These are phyloP conservation scores for Polyporus arcularius DNA, from an alignment of 768 basidiomycete species.

Conservation along the genomic window DNA sequence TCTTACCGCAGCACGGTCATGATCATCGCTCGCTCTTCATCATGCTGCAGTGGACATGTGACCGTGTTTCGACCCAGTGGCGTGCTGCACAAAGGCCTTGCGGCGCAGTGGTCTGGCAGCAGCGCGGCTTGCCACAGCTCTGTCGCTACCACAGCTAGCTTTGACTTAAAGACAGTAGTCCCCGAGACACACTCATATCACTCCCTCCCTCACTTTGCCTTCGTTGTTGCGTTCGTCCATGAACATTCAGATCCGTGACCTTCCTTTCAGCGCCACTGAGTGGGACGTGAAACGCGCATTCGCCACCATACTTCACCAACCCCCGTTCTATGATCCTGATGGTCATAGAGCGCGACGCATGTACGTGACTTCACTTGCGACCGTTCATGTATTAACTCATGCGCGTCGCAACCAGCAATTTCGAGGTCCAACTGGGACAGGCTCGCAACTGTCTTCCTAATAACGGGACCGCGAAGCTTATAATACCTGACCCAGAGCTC, in stretches of 20 bases:
- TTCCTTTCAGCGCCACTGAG: constrained; percentile 41
- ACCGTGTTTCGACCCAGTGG: too few relatives aligned
- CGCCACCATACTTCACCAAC: constrained; percentile 53
- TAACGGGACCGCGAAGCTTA: constrained; percentile 47
- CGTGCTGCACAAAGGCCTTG: too few relatives aligned
- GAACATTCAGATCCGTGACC: constrained; percentile 36
- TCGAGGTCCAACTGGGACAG: constrained; percentile 54
- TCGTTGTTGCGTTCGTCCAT: constrained; percentile 20
- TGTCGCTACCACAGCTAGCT: not conserved
- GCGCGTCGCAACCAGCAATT: constrained; percentile 50
- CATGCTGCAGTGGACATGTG: too few relatives aligned
- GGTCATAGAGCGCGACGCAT: constrained; percentile 3
- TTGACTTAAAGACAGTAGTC: not conserved
- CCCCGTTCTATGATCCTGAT: constrained; percentile 37
- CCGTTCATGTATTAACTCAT: not conserved
- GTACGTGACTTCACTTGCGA: not conserved
- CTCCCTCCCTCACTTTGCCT: not conserved
- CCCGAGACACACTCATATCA: not conserved
- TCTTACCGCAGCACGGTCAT: not conserved
- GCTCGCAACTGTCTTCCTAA: constrained; percentile 54
- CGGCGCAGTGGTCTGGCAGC: too few relatives aligned
- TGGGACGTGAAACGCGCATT: constrained; percentile 60
- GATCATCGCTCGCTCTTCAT: not conserved
- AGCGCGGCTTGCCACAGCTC: too few relatives aligned
- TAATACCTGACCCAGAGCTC: constrained; percentile 26